Conservation (phyloP, 768 basidiomycete species). For the Tremella fuciformis region DNA sequence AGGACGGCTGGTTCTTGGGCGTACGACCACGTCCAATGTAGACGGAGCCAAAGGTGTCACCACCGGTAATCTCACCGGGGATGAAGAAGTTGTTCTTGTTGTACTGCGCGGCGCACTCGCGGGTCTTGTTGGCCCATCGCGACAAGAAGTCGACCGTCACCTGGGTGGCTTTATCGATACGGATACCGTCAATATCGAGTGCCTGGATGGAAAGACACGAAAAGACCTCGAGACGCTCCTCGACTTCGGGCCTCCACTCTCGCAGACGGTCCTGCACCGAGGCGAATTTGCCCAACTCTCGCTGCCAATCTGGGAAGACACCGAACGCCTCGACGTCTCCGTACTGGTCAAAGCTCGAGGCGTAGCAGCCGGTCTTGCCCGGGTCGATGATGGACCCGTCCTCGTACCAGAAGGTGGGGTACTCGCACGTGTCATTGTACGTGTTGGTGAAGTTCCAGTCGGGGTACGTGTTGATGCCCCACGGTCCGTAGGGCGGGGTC, state of each 20-base stretch:
- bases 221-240: slow-evolving; percentile 72
- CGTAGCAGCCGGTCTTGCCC: slow-evolving; percentile 67
- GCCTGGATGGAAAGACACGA: slow-evolving; percentile 83
- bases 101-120: slow-evolving; percentile 67
- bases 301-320: slow-evolving; percentile 71
- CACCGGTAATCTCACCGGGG: slow-evolving; percentile 90
- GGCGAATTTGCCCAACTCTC: slow-evolving; percentile 90
- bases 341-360: slow-evolving; percentile 88
- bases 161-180: slow-evolving; percentile 92
- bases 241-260: slow-evolving; percentile 80
- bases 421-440: slow-evolving; percentile 69
- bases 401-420: slow-evolving; percentile 78
- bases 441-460: slow-evolving; percentile 73
- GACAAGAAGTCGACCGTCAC: slow-evolving; percentile 78
- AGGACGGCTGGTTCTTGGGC: slow-evolving; percentile 61
- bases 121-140: slow-evolving; percentile 69
- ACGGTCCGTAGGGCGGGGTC: slow-evolving; percentile 68
- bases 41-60: slow-evolving; percentile 80
- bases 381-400: slow-evolving; percentile 64
- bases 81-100: slow-evolving; percentile 88
- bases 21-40: slow-evolving; percentile 90
- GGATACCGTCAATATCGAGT: slow-evolving; percentile 88
- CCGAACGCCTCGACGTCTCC: slow-evolving; percentile 97
- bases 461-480: slow-evolving; percentile 79
- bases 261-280: slow-evolving; percentile 94